Base-by-base conservation (phyloP, 1,284 basidiomycete species). In the Apiotrichum siamense region DNA sequence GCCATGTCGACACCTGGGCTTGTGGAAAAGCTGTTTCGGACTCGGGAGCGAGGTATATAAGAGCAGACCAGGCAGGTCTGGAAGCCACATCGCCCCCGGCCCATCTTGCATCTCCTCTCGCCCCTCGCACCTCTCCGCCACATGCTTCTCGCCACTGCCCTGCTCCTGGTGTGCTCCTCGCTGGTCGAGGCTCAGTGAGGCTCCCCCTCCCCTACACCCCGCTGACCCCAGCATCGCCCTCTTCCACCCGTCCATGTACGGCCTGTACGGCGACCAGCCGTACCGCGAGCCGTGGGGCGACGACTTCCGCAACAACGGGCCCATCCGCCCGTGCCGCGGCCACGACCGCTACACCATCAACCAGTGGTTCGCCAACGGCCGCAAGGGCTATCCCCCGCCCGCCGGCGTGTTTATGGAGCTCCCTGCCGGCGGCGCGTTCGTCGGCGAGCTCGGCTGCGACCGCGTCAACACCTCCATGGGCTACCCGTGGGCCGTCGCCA, bases 361-460 rank as follows among this genome's bases (percentile, higher is more conserved):
- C 9, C 32, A 52, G 57, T 86, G 84, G 84, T 86, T 84, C 83
- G 82, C 85, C 70, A 72, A 73, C 49, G 67, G 65, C 12, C 58
- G 65, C 42, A 66, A 66, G 45, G 52, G 17, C 6, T 47, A 27
- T 29, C 45, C 45, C 4, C 45, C 45, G 0, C 24, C 23, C 7
- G 33, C 31, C 7, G 48, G 38, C 32, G 37, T 41, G 25, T 50
- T 42, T 41, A 23, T 57, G 25, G 41, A 49, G 27, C 44, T 57
- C 20, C 37, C 38, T 7, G 12, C 36, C 4, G 55, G 51, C n/a
- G 48, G 32, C 13, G 25, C n/a, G 9, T 37, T 40, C 18, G 27
- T 31, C 6, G 47, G 42, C 24, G 55, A 57, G 41, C 31, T 57
- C n/a, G 23, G 29, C 7, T 57, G 55, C 33, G 49, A 53, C 41